Conservation (phyloP, 345 rosid genomes). For the Durio zibethinus region DNA sequence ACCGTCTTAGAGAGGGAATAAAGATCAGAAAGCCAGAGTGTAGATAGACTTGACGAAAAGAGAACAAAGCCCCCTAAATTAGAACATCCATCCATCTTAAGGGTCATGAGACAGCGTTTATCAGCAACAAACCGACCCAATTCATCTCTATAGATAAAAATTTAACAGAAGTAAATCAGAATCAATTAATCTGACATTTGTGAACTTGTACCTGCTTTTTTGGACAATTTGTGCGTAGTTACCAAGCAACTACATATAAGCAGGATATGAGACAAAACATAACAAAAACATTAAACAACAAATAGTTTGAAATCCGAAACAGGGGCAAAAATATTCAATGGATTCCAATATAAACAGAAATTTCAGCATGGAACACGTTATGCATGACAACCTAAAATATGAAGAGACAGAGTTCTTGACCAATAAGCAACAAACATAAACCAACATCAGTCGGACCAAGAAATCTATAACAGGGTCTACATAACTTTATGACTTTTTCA, state of each 20-base stretch:
- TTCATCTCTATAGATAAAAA: conserved; percentile 61
- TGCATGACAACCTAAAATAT: not conserved
- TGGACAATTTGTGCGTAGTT: not conserved
- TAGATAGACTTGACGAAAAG: conserved; percentile 74
- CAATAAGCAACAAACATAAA: not conserved
- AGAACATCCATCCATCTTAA: conserved; percentile 95
- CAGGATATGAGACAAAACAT: not conserved
- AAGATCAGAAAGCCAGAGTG: conserved; percentile 88
- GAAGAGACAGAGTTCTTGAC: not conserved
- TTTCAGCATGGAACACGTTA: not conserved
- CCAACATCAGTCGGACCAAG: not conserved
- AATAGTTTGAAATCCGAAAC: not conserved
- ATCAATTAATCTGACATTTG: conserved; percentile 5
- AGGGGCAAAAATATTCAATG: not conserved
- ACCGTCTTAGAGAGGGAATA: conserved; percentile 79
- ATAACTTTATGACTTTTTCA: not conserved
- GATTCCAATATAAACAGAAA: not conserved
- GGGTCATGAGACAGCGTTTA: conserved; percentile 67
- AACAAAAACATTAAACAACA: not conserved
- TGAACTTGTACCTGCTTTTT: not conserved
- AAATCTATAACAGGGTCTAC: not conserved
- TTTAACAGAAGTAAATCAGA: conserved; percentile 7
- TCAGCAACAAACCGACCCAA: conserved; percentile 93
- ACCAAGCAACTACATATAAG: not conserved
- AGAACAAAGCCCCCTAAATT: conserved; percentile 79